Percentiles rank a stretch among this genome's conserved stretches.
Evolutionary conservation across 2,329 filamentous ascomycete genomes (phyloP).

Genomic region (Geosmithia putterillii): DNA sequence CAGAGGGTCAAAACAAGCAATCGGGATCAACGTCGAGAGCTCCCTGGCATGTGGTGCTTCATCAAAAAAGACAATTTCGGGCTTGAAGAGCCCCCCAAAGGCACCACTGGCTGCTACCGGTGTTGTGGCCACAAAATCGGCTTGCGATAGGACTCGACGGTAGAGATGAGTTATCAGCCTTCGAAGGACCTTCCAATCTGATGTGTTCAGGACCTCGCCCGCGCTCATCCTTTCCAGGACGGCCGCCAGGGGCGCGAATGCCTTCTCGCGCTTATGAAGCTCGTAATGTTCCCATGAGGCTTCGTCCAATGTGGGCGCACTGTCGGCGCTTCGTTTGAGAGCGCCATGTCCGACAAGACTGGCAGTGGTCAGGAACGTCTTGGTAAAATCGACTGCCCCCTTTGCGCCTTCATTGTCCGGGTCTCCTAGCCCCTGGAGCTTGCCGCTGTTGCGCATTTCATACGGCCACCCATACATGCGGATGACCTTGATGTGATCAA

Average conservation of each 20-base stretch:
- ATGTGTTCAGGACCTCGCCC: slow-evolving; percentile 11
- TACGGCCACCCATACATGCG: slow-evolving; percentile 28
- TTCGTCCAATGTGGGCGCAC: slow-evolving; percentile 28
- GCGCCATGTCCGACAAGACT: not conserved
- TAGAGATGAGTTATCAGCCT: slow-evolving; percentile 22
- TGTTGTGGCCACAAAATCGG: slow-evolving; percentile 33
- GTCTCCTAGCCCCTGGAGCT: slow-evolving; percentile 9
- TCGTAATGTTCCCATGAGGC: slow-evolving; percentile 27
- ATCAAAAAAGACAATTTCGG: slow-evolving; percentile 77
- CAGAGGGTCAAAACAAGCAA: slow-evolving; percentile 27
- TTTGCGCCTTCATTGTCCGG: not conserved
- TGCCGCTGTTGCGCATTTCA: slow-evolving; percentile 17
- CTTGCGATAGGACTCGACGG: slow-evolving; percentile 18
- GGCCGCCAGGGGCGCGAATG: slow-evolving; percentile 20
- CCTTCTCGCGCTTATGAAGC: slow-evolving; percentile 11
- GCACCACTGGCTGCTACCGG: slow-evolving; percentile 26
- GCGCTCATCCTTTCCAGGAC: slow-evolving; percentile 20
- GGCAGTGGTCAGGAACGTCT: slow-evolving; percentile 16
- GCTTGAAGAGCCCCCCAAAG: slow-evolving; percentile 48
- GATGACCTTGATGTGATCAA: slow-evolving; percentile 17
- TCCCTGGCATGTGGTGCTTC: slow-evolving; percentile 42
- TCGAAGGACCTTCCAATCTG: slow-evolving; percentile 16
- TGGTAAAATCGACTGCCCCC: slow-evolving; percentile 17
- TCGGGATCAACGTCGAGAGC: slow-evolving; percentile 28
- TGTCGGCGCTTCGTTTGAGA: slow-evolving; percentile 2